Evolutionary conservation across 106 monocot species (phyloP), one percentile per base, ranked within the genome.

Genomic region (Posidonia australis): DNA sequence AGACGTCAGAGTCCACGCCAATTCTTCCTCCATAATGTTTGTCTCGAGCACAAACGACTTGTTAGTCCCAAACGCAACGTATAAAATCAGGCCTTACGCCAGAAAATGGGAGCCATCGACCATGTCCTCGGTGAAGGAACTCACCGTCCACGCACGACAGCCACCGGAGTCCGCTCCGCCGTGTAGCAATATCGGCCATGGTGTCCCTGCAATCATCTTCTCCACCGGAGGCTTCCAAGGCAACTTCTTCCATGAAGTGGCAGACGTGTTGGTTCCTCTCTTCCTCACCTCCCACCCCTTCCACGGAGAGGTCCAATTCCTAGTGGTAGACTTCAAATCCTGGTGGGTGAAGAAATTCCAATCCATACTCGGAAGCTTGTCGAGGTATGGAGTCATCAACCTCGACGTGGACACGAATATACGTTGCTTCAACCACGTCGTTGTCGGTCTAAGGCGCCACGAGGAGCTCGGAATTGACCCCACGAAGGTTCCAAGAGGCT

Each of bases 241-340:
- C 3, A 84, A 77, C 74, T 48, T 77, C 71, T 84, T 77, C 68
- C 80, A 84, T 44, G 84, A 80, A 70, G 62, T 80, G 60, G 59
- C 72, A n/a, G 81, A 85, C 51, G 75, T 76, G 10, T 47, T 85
- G 12, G 48, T 82, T 9, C 86, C 86, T 6, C 73, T 86, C 2
- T 86, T 79, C 64, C 9, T 71, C 5, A 86, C 78, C 5, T 68
- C 79, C 6, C 44, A 56, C 31, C 63, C 55, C 2, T 82, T 70
- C 55, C 21, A 64, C 46, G 70, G 73, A 3, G 70, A 86, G 32
- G 82, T 86, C 10, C 78, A 79, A 14, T 70, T 86, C 46, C 44
- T 86, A 2, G 46, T 86, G 13, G 19, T 49, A 18, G 72, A 82
- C 61, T 58, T 62, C 60, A 56, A 46, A 13, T 44, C 49, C 6